Base-by-base conservation (phyloP, 1,139 yeast genomes). In the Lodderomyces oxycetoniae region DNA sequence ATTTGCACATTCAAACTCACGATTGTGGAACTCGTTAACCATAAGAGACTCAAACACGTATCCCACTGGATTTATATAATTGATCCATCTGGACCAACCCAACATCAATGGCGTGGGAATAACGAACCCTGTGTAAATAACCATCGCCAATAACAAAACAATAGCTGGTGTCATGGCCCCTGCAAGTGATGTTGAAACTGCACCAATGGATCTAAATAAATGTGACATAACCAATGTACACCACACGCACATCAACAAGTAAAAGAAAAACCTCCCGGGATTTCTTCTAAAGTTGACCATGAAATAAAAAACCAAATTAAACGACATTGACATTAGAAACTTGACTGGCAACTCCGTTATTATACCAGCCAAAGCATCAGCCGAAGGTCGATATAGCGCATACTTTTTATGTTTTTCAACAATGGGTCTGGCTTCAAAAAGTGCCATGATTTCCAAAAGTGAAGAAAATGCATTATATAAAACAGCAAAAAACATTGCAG, bases 131-230 rank as follows among this genome's bases (percentile, higher is more conserved):
- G 81, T 68, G 50, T 65, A 77, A 42, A 78, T 71, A 47, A 71
- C 64, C 52, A 79, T 59, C 37, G 71, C 67, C 44, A 76, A 53
- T 39, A 77, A 67, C 41, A 67, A 61, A 32, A 76, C 55, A 43
- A 82, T 77, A 39, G 82, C 82, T 32, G 79, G 61, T 21, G 82
- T 74, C 61, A 76, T 74, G 12, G 86, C 85, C 38, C 72, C 67
- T n/a, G 74, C 68, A 39, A 76, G 63, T 31, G 74, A 66, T 26
- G 67, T 73, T 19, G 79, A 67, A 25, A 71, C 50, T 17, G 82
- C 69, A 29, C 86, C 83, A 50, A 80, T 64, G 36, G 76, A 60
- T 47, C 79, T 70, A 59, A 79, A 80, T 42, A 77, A 61, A 44
- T 75, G 74, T 2, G 79, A 67, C 68, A 79, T 73, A 20, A 68